A percentile compares a stretch with the other conserved stretches of the same genome.
Conservation (phyloP, 495 filamentous ascomycete genomes). For the Neurospora sp. region DNA sequence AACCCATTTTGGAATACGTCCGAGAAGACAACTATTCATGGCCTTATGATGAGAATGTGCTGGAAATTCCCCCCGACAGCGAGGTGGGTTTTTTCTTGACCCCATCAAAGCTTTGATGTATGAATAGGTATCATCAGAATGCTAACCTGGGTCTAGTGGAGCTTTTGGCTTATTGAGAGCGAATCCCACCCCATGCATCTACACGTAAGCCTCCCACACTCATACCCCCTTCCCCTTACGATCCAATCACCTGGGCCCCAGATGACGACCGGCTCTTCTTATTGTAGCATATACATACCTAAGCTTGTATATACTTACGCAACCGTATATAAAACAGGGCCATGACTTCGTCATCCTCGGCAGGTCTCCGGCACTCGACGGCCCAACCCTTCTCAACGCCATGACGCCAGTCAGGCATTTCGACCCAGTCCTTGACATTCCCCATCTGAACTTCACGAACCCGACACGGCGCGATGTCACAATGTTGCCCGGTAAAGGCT, state of each 20-base stretch:
- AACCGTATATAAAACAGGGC: constrained; percentile 23
- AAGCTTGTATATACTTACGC: constrained; percentile 26
- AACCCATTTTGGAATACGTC: constrained; percentile 30
- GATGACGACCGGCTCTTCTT: not conserved
- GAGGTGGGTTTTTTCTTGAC: not conserved
- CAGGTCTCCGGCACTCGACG: constrained; percentile 28
- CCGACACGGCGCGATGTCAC: constrained; percentile 20
- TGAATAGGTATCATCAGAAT: not conserved
- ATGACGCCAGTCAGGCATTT: constrained; percentile 10
- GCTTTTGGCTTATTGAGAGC: constrained; percentile 21
- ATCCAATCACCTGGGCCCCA: not conserved
- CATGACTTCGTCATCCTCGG: constrained; percentile 9
- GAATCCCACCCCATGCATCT: constrained; percentile 44
- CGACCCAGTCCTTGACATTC: constrained; percentile 10
- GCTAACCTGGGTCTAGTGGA: constrained; percentile 2
- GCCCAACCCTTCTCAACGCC: constrained; percentile 33
- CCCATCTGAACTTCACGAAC: constrained; percentile 27
- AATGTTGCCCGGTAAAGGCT: constrained; percentile 35
- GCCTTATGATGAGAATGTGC: constrained; percentile 21
- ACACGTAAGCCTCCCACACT: constrained; percentile 19
- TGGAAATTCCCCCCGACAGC: constrained; percentile 22
- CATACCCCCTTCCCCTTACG: constrained; percentile 6
- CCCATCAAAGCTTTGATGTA: not conserved
- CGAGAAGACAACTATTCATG: constrained; percentile 22
- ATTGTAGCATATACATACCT: constrained; percentile 2